Evolutionary conservation across 176 grass and related monocot genomes (phyloP).

Genomic region (Typha latifolia): DNA sequence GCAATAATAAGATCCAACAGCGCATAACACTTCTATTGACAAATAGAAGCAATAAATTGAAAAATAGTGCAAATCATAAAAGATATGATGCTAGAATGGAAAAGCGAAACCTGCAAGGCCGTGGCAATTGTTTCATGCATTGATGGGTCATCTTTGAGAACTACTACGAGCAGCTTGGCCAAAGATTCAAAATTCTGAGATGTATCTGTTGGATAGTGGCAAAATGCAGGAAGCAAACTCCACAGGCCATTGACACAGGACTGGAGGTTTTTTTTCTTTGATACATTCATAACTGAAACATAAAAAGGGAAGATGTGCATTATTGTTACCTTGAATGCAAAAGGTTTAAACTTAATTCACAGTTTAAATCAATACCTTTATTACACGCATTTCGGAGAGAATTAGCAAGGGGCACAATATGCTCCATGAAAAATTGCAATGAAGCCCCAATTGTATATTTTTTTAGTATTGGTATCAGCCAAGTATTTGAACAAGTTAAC

Average conservation of each 20-base stretch:
- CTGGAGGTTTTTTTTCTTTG: slow-evolving; percentile 35
- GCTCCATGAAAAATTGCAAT: slow-evolving; percentile 52
- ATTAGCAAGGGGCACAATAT: slow-evolving; percentile 58
- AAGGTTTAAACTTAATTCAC: neutral
- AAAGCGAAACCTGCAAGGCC: slow-evolving; percentile 59
- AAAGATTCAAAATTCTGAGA: slow-evolving; percentile 48
- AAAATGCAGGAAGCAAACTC: slow-evolving; percentile 85
- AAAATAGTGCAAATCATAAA: slow-evolving; percentile 7
- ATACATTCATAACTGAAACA: slow-evolving; percentile 53
- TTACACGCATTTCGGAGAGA: slow-evolving; percentile 41
- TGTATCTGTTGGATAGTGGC: slow-evolving; percentile 58
- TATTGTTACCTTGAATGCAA: neutral
- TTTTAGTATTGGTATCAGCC: slow-evolving; percentile 85
- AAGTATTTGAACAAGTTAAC: slow-evolving; percentile 66
- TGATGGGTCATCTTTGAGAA: slow-evolving; percentile 38
- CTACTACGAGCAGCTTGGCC: slow-evolving; percentile 51
- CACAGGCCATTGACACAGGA: slow-evolving; percentile 49
- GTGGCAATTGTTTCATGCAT: slow-evolving; percentile 55
- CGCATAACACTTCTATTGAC: neutral
- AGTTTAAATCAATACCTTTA: slow-evolving; percentile 31
- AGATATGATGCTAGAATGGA: slow-evolving; percentile 13
- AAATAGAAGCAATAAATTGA: slow-evolving; percentile 1
- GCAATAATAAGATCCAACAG: slow-evolving; percentile 1
- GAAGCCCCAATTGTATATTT: slow-evolving; percentile 55
- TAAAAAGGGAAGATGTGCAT: slow-evolving; percentile 17